Percentiles rank a stretch among this genome's conserved stretches.
Evolutionary conservation across 2,329 filamentous ascomycete genomes (phyloP).

Genomic region (Penicillium sp.): DNA sequence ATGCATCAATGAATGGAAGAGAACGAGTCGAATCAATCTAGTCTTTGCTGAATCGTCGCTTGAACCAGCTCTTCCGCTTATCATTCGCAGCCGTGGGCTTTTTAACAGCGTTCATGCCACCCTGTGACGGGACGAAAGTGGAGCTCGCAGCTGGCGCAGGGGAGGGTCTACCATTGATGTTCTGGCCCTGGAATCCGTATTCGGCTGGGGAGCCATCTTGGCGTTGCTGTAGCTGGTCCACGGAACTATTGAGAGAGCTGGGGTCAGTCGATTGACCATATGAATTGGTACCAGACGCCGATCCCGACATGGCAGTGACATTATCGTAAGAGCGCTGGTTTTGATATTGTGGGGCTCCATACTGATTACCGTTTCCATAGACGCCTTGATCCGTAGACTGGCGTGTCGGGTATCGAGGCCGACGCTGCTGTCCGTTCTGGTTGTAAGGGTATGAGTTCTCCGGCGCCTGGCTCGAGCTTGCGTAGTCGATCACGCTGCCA

Average conservation of each 20-base stretch:
- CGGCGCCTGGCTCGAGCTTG: slow-evolving; percentile 44
- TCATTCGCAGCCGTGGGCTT: slow-evolving; percentile 45
- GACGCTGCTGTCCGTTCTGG: slow-evolving; percentile 22
- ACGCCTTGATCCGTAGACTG: slow-evolving; percentile 34
- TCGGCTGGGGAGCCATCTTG: slow-evolving; percentile 46
- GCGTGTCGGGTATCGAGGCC: slow-evolving; percentile 35
- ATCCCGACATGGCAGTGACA: slow-evolving; percentile 66
- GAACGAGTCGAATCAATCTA: slow-evolving; percentile 9
- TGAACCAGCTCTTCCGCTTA: slow-evolving; percentile 90
- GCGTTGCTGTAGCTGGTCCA: slow-evolving; percentile 67
- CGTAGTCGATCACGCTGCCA: slow-evolving; percentile 44
- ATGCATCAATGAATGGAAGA: neutral
- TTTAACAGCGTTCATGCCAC: slow-evolving; percentile 4
- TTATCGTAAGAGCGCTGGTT: slow-evolving; percentile 86
- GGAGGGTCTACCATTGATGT: slow-evolving; percentile 30
- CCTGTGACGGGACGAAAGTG: neutral
- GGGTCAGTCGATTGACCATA: slow-evolving; percentile 83
- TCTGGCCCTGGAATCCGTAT: slow-evolving; percentile 62
- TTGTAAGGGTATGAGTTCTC: slow-evolving; percentile 50
- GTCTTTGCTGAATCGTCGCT: slow-evolving; percentile 70
- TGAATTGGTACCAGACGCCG: slow-evolving; percentile 70
- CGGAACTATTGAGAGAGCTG: slow-evolving; percentile 90
- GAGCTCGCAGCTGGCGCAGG: slow-evolving; percentile 11
- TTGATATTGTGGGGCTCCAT: slow-evolving; percentile 49
- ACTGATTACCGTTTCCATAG: slow-evolving; percentile 32